These are phyloP conservation scores for Rhododendron simsii DNA, from an alignment of 148 eudicot genomes.

Conservation along the genomic window DNA sequence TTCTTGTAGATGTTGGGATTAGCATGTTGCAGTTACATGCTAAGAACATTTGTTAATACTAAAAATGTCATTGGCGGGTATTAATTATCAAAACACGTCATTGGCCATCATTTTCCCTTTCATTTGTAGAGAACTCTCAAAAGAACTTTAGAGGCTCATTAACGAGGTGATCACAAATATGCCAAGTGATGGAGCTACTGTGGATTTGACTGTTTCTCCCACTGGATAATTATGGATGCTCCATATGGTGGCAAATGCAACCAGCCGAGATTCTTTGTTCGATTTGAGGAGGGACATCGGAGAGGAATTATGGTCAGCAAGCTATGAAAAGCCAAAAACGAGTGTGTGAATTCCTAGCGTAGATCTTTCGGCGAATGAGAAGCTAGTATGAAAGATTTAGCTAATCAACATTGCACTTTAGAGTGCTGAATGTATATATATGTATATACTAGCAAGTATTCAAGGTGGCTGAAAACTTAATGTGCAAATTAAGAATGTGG, in stretches of 20 bases:
- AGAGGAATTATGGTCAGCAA: background rate
- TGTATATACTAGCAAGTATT: background rate
- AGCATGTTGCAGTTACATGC: background rate
- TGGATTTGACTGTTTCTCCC: conserved; percentile 17
- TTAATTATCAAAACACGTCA: too few relatives aligned
- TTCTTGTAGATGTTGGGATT: background rate
- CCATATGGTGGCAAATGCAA: conserved; percentile 1
- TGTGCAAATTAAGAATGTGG: background rate
- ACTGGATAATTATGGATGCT: background rate
- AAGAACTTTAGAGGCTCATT: conserved; percentile 28
- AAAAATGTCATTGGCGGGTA: too few relatives aligned
- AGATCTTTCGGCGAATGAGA: background rate
- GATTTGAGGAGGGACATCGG: background rate
- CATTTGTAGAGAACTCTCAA: conserved; percentile 24
- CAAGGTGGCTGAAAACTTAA: background rate
- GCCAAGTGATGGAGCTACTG: conserved; percentile 24
- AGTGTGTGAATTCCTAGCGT: background rate
- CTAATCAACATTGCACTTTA: background rate
- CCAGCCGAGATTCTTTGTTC: background rate
- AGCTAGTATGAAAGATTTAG: background rate
- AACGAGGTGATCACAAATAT: conserved; percentile 33
- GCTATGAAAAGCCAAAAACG: background rate
- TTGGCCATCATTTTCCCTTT: too few relatives aligned
- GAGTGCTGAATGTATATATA: too few relatives aligned
- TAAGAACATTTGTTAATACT: too few relatives aligned